Percentiles rank a stretch among this genome's conserved stretches.
phyloP scores from a whole-genome alignment of 78 protist genomes.

The Speleostelium caveatum region DNA sequence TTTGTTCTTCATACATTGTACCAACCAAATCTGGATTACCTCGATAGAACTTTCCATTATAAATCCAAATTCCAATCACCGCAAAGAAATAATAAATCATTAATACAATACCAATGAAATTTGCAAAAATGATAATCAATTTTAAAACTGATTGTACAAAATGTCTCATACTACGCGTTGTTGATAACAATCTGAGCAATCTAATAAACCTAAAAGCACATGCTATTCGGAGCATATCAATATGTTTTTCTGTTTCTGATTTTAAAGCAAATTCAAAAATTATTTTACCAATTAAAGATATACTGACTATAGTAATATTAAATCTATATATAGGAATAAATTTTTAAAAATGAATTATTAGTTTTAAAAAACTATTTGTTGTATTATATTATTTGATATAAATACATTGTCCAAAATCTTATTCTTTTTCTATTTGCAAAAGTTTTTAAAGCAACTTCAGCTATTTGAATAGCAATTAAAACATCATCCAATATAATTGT shows the following conservation, averaged over 20 bases:
- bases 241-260: not conserved
- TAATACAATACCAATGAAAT: slow-evolving; percentile 50
- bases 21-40: slow-evolving; percentile 64
- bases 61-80: slow-evolving; percentile 61
- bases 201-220: slow-evolving; percentile 64
- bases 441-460: slow-evolving; percentile 22
- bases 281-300: slow-evolving; percentile 54
- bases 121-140: slow-evolving; percentile 38
- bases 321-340: no score
- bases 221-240: slow-evolving; percentile 32
- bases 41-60: slow-evolving; percentile 25
- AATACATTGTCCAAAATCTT: slow-evolving; percentile 43
- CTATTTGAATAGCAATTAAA: slow-evolving; percentile 10
- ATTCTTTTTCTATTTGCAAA: slow-evolving; percentile 2
- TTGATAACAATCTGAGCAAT: slow-evolving; percentile 59
- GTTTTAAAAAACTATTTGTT: no score
- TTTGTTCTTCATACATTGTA: slow-evolving; percentile 20
- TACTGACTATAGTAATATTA: slow-evolving; percentile 31
- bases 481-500: slow-evolving; percentile 32
- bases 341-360: no score
- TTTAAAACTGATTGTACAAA: slow-evolving; percentile 58
- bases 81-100: slow-evolving; percentile 61
- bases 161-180: slow-evolving; percentile 76
- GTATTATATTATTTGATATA: no score
- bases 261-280: slow-evolving; percentile 29